phyloP scores from a whole-genome alignment of 176 grass and related monocot species.

The Alloteropsis semialata region DNA sequence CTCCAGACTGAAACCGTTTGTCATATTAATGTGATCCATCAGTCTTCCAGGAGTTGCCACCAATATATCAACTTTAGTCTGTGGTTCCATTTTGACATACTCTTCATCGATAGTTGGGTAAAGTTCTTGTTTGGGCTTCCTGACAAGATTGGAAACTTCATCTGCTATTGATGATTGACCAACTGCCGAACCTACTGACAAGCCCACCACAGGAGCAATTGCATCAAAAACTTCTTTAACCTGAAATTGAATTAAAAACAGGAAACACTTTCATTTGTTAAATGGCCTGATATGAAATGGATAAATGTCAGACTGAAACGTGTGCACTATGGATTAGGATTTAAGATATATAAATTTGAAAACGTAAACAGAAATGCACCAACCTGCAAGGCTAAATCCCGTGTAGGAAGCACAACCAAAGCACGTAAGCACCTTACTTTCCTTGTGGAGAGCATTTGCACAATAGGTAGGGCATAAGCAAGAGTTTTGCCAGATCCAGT shows the following conservation, averaged over 20 bases:
- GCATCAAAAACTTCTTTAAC: slow-evolving; percentile 94
- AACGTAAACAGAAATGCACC: slow-evolving; percentile 17
- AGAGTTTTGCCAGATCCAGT: slow-evolving; percentile 95
- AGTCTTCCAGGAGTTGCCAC: slow-evolving; percentile 92
- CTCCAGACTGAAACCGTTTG: slow-evolving; percentile 90
- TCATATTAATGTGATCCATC: slow-evolving; percentile 97
- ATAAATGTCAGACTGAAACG: not conserved
- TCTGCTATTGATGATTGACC: slow-evolving; percentile 86
- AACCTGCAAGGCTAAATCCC: slow-evolving; percentile 92
- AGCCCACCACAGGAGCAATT: slow-evolving; percentile 75
- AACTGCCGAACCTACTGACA: slow-evolving; percentile 79
- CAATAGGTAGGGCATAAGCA: slow-evolving; percentile 87
- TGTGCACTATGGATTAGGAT: not conserved
- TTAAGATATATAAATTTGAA: not conserved
- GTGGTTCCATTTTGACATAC: slow-evolving; percentile 67
- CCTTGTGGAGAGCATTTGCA: slow-evolving; percentile 55
- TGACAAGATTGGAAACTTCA: slow-evolving; percentile 70
- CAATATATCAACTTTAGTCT: slow-evolving; percentile 88
- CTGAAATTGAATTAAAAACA: slow-evolving; percentile 39
- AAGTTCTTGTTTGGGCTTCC: slow-evolving; percentile 59
- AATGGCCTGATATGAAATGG: not conserved
- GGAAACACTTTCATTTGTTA: not conserved
- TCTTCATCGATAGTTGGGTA: slow-evolving; percentile 66
- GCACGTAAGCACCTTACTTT: slow-evolving; percentile 77
- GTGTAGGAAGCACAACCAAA: slow-evolving; percentile 82